Conservation (phyloP, 2,329 filamentous ascomycete species). For the Colletotrichum neosansevieriae region DNA sequence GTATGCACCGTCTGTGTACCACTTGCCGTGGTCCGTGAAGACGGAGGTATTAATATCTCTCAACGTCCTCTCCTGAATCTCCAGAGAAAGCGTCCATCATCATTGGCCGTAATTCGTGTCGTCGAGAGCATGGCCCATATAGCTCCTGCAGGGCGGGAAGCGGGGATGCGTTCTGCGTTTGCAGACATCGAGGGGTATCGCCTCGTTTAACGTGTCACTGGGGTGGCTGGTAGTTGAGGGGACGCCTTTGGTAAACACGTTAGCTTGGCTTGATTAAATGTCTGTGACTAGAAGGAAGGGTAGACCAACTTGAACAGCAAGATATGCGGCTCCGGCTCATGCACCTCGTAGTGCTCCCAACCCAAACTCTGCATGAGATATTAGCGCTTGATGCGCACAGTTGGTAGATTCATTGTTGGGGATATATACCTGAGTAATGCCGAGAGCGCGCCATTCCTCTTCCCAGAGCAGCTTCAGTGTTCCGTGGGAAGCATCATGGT, state of each 20-base stretch:
- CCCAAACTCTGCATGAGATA: slow-evolving; percentile 80
- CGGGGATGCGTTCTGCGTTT: slow-evolving; percentile 32
- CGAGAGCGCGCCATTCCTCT: slow-evolving; percentile 96
- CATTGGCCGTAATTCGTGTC: slow-evolving; percentile 40
- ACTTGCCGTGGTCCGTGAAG: slow-evolving; percentile 33
- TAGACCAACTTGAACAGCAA: slow-evolving; percentile 92
- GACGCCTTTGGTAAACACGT: slow-evolving; percentile 67
- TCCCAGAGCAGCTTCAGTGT: slow-evolving; percentile 98
- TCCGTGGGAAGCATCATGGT: slow-evolving; percentile 89
- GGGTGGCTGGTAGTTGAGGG: slow-evolving; percentile 86
- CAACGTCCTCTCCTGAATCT: slow-evolving; percentile 35
- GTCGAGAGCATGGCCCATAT: slow-evolving; percentile 34
- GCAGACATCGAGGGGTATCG: slow-evolving; percentile 32
- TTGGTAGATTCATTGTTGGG: background rate
- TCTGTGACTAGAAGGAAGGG: background rate
- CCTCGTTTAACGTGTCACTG: slow-evolving; percentile 53
- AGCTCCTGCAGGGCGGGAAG: slow-evolving; percentile 28
- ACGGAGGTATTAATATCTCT: slow-evolving; percentile 37
- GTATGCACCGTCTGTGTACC: slow-evolving; percentile 39
- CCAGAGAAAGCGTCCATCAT: slow-evolving; percentile 45
- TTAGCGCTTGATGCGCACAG: slow-evolving; percentile 18
- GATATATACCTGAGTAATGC: slow-evolving; percentile 88
- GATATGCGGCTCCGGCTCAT: slow-evolving; percentile 98
- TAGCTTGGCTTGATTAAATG: background rate
- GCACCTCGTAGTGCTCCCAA: slow-evolving; percentile 99